A percentile compares a stretch with the other conserved stretches of the same genome.
These are phyloP conservation scores for Xylaria acuta DNA, from an alignment of 495 filamentous ascomycete species.

Conservation along the genomic window DNA sequence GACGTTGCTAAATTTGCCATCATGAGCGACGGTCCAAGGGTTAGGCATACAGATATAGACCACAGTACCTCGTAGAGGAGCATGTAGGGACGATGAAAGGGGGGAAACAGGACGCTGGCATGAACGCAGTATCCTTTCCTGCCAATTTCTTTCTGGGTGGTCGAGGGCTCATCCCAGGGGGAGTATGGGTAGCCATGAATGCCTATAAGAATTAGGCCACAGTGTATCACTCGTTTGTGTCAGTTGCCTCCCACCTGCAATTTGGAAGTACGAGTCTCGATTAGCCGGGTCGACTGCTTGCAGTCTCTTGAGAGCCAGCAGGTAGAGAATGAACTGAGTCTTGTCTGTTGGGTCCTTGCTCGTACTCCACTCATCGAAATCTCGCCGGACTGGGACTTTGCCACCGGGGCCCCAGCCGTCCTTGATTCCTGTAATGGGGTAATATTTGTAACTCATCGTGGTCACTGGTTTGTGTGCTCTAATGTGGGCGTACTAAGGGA, in stretches of 20 bases:
- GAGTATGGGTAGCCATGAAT: slow-evolving; percentile 55
- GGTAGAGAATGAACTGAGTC: slow-evolving; percentile 19
- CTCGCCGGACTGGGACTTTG: slow-evolving; percentile 14
- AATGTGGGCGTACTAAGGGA: not conserved
- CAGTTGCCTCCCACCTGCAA: slow-evolving; percentile 32
- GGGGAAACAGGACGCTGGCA: slow-evolving; percentile 46
- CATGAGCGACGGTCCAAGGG: slow-evolving; percentile 6
- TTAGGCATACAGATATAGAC: not conserved
- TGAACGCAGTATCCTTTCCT: slow-evolving; percentile 42
- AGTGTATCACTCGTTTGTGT: not conserved
- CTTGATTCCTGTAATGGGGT: slow-evolving; percentile 20
- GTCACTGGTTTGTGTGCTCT: not conserved
- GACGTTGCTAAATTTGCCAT: slow-evolving; percentile 34
- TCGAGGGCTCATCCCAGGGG: slow-evolving; percentile 47
- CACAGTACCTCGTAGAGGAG: slow-evolving; percentile 47
- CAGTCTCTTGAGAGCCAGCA: slow-evolving; percentile 23
- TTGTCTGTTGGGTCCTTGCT: slow-evolving; percentile 16
- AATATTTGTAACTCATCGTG: slow-evolving; percentile 14
- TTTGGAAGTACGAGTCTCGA: slow-evolving; percentile 45
- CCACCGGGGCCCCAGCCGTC: slow-evolving; percentile 5
- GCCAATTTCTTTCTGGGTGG: slow-evolving; percentile 39
- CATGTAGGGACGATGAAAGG: slow-evolving; percentile 57
- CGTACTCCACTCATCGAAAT: slow-evolving; percentile 16
- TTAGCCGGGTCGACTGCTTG: slow-evolving; percentile 22
- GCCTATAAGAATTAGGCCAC: slow-evolving; percentile 34